Conservation (phyloP, 768 basidiomycete species). For the Trametes villosa region DNA sequence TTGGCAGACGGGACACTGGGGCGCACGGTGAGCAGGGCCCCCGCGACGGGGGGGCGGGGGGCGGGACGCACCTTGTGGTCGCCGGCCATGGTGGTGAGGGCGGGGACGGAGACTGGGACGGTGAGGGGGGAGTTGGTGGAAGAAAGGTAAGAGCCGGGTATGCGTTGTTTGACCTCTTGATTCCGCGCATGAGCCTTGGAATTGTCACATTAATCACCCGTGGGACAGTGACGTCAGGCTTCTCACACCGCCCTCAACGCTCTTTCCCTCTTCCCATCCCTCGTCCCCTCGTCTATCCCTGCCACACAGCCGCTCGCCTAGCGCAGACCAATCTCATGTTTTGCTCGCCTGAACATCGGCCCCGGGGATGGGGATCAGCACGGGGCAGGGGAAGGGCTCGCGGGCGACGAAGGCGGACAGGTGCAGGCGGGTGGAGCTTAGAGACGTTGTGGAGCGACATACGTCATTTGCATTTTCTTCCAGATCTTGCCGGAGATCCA, state of each 20-base stretch:
- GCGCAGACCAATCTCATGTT: no score
- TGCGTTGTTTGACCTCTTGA: constrained; percentile 17
- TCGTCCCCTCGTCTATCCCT: neutral
- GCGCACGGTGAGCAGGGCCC: constrained; percentile 15
- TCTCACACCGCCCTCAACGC: constrained; percentile 7
- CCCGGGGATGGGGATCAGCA: neutral
- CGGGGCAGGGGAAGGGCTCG: neutral
- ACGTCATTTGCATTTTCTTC: constrained; percentile 21
- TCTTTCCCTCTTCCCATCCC: neutral
- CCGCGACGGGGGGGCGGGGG: constrained; percentile 13
- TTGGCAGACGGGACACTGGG: constrained; percentile 79
- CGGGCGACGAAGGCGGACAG: neutral
- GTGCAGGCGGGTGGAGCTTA: constrained; percentile 14
- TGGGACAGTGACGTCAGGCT: constrained; percentile 23
- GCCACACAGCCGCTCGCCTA: neutral
- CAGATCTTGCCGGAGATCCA: constrained; percentile 22
- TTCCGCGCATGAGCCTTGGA: constrained; percentile 10
- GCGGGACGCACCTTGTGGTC: constrained; percentile 35
- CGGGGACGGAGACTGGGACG: constrained; percentile 7
- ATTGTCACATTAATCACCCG: constrained; percentile 26
- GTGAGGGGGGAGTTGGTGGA: constrained; percentile 21
- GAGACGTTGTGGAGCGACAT: constrained; percentile 23
- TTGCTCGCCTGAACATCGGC: neutral
- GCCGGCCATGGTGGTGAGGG: constrained; percentile 32
- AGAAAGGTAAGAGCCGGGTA: constrained; percentile 19